Percentiles rank a stretch among this genome's conserved stretches.
These are phyloP conservation scores for Xylaria sp. DNA, from an alignment of 2,329 filamentous ascomycete genomes.

Conservation along the genomic window DNA sequence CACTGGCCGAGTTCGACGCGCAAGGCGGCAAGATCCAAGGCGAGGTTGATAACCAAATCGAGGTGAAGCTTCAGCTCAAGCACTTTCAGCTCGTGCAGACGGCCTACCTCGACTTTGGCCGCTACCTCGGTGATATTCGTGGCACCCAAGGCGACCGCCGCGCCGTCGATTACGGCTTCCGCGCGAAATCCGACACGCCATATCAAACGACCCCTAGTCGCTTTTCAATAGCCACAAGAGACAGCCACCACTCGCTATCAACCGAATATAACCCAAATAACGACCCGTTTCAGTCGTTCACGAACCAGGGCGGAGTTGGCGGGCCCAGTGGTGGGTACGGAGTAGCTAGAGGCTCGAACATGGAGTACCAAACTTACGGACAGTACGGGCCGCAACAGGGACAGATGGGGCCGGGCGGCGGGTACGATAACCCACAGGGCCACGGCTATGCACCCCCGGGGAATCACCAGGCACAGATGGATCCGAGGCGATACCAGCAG, in stretches of 20 bases:
- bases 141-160: background rate
- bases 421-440: background rate
- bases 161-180: constrained; percentile 2
- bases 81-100: background rate
- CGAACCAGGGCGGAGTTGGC: background rate
- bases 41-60: background rate
- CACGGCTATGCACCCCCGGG: background rate
- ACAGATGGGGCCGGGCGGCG: background rate
- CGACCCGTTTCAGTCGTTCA: background rate
- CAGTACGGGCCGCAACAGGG: background rate
- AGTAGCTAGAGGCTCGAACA: no score
- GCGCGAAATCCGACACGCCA: constrained; percentile 1
- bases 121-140: constrained; percentile 17
- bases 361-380: background rate
- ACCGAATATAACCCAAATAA: background rate
- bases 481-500: background rate
- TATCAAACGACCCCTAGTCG: constrained; percentile 3
- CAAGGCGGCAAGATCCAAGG: background rate
- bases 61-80: background rate
- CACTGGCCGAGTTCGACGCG: constrained; percentile 41
- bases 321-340: background rate
- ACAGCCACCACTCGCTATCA: background rate
- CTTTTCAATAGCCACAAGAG: background rate
- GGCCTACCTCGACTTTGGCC: background rate
- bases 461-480: background rate